Conservation (phyloP, 176 grass and related monocot genomes). For the Cenchrus americanus region DNA sequence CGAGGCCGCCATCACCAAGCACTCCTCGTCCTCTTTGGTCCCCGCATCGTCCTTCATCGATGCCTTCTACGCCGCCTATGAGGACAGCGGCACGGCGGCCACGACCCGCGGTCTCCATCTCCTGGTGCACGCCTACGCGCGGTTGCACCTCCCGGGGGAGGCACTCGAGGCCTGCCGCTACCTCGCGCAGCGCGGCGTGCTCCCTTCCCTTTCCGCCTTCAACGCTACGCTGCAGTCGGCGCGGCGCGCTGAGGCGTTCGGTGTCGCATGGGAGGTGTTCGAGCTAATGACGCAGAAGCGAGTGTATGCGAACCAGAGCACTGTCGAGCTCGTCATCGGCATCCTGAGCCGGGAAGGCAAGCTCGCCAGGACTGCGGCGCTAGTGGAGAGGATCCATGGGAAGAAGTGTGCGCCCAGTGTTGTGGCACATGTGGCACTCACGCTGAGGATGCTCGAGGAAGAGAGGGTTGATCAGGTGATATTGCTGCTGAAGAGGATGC, state of each 20-base stretch:
- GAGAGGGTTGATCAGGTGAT: constrained; percentile 61
- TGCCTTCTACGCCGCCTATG: constrained; percentile 65
- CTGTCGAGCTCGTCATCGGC: constrained; percentile 64
- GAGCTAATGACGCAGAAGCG: constrained; percentile 83
- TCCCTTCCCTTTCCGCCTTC: constrained; percentile 68
- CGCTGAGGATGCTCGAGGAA: constrained; percentile 60
- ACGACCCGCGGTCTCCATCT: constrained; percentile 71
- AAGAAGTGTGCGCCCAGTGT: constrained; percentile 57
- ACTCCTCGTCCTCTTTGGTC: not conserved
- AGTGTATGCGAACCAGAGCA: constrained; percentile 69
- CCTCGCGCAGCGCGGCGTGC: constrained; percentile 53
- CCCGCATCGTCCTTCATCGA: constrained; percentile 37
- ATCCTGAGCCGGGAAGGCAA: constrained; percentile 68
- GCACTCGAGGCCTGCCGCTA: constrained; percentile 72
- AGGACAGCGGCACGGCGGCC: constrained; percentile 51
- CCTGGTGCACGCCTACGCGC: constrained; percentile 76
- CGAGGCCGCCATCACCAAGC: constrained; percentile 55
- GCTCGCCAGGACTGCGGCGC: constrained; percentile 44
- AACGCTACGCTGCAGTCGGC: constrained; percentile 61
- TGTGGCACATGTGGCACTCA: constrained; percentile 52
- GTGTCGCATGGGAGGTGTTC: constrained; percentile 83
- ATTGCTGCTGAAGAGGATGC: constrained; percentile 71
- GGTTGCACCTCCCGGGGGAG: constrained; percentile 49
- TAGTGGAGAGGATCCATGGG: constrained; percentile 60
- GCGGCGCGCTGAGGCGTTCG: constrained; percentile 43